Percentiles rank a stretch among this genome's conserved stretches.
phyloP scores from a whole-genome alignment of 441 rosid genomes.

The Populus hybrid region DNA sequence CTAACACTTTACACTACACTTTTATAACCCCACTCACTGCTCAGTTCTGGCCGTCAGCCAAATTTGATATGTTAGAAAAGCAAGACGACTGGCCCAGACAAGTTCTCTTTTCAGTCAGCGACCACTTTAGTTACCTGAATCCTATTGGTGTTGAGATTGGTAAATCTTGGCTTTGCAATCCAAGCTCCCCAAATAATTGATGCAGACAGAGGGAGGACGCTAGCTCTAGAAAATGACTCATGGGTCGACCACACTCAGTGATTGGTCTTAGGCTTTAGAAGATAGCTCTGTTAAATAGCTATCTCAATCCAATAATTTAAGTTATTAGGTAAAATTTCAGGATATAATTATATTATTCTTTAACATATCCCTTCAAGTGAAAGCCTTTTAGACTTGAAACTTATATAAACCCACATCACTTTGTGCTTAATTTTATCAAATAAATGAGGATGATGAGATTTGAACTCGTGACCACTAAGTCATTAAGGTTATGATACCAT shows the following conservation, averaged over 20 bases:
- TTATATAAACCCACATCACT: too few species aligned
- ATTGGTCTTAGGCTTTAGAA: neutral
- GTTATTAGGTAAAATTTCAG: too few species aligned
- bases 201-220: neutral
- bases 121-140: neutral
- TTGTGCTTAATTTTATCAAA: too few species aligned
- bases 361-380: too few species aligned
- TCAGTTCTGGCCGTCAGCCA: neutral
- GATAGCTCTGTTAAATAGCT: too few species aligned
- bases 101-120: neutral
- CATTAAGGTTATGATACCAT: too few species aligned
- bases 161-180: neutral
- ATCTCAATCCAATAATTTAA: too few species aligned
- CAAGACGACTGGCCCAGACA: neutral
- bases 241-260: neutral
- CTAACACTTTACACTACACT: neutral
- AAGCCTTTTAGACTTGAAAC: too few species aligned
- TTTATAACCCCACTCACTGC: neutral
- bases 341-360: too few species aligned
- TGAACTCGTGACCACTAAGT: too few species aligned
- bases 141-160: neutral
- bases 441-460: too few species aligned
- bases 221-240: neutral
- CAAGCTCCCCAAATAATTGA: constrained; percentile 16
- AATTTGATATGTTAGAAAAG: neutral